phyloP scores from a whole-genome alignment of 345 rosid species.

The Pugionium cornutum region DNA sequence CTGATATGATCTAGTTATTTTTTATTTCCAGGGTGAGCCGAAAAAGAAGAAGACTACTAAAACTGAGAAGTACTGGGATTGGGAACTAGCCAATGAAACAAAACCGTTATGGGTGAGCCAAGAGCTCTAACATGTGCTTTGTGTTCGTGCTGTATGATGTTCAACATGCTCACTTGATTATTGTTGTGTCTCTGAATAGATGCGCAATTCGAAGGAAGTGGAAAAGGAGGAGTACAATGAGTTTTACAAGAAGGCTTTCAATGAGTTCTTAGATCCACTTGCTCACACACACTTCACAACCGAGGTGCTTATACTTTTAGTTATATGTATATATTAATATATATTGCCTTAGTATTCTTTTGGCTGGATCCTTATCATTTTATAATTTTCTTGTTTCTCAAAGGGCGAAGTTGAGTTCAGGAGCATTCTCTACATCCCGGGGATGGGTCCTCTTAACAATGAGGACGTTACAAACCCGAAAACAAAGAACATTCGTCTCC shows the following conservation, averaged over 20 bases:
- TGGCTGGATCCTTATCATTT: background rate
- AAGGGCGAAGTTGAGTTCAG: conserved; percentile 99
- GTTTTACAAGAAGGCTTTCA: no score
- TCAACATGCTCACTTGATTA: conserved; percentile 6
- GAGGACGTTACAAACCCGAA: conserved; percentile 87
- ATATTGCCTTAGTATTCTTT: background rate
- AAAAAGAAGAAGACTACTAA: conserved; percentile 44
- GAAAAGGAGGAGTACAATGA: no score
- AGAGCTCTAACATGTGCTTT: background rate
- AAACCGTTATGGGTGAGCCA: conserved; percentile 24
- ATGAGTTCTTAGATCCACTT: no score
- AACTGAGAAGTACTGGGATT: no score
- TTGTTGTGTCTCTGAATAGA: conserved; percentile 20
- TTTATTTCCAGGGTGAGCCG: conserved; percentile 63
- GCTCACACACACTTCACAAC: conserved; percentile 54
- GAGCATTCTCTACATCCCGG: conserved; percentile 89
- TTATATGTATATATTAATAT: no score
- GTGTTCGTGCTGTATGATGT: conserved; percentile 6
- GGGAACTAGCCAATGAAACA: no score
- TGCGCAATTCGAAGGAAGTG: no score
- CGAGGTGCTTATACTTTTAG: conserved; percentile 50
- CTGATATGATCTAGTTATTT: conserved; percentile 26
- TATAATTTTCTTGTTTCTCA: conserved; percentile 7
- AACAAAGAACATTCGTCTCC: conserved; percentile 82
- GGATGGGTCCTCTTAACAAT: conserved; percentile 95